Evolutionary conservation across 345 rosid genomes (phyloP), one percentile per base, ranked within the genome.

Genomic region (Moricandia moricandioides): DNA sequence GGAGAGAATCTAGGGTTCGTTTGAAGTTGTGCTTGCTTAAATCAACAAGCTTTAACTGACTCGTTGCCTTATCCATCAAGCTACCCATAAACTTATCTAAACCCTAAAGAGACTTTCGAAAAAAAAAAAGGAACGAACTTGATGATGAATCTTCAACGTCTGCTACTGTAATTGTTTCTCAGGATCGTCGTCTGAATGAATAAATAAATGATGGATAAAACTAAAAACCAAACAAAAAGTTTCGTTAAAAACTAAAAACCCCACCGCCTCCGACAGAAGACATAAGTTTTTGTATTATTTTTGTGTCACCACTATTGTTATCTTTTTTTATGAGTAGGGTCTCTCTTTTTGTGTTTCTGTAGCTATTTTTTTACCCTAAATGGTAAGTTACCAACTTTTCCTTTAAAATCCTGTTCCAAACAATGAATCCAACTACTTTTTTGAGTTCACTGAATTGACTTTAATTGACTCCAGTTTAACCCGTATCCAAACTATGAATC

Each of bases 1-100:
- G 81, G 24, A 85, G 75, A 34, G 81, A 70, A 39, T 74, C 54
- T 31, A 86, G 43, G 18, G 85, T 69, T 66, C 26, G 71, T 0
- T 69, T 74, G 18, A 76, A 56, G 70, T 76, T 76, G 0, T 33
- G 37, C 65, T 55, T 76, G 70, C 70, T 69, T 17, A 63, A 13
- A 69, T 76, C 58, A 8, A 76, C 35, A 39, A 69, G 65, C 16
- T 62, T 47, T 52, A 76, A 21, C 4, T 7, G 13, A 69, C 35
- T 61, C 70, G 21, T 43, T 69, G 26, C 55, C 79, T 18, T 21
- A 30, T 24, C 55, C 21, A 49, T 49, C 55, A 49, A 49, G 75
- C 59, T 69, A 76, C 18, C 12, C 56, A 60, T 34, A 12, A 18
- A 37, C n/a, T 59, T 5, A 71, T 2, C 6, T 3, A 8, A 43